Conservation (phyloP, 345 rosid genomes). For the Salix purpurea region DNA sequence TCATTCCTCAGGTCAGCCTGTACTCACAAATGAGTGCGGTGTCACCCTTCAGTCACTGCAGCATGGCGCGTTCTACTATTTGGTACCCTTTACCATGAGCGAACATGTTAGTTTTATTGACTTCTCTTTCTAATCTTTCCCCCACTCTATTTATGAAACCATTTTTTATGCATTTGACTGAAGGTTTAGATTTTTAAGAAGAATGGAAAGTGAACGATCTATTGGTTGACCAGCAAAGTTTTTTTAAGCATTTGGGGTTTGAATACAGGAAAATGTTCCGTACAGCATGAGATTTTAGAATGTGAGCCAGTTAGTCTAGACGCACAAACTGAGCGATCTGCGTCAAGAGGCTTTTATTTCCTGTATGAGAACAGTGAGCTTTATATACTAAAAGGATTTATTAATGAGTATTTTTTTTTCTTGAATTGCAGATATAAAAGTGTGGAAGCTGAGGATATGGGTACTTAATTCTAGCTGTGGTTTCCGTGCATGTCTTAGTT, state of each 20-base stretch:
- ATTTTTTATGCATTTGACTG: neutral
- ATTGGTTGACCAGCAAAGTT: neutral
- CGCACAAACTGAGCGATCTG: neutral
- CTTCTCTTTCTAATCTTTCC: neutral
- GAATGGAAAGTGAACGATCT: neutral
- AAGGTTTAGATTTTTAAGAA: neutral
- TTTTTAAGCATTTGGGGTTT: neutral
- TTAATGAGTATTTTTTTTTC: neutral
- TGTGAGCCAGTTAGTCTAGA: neutral
- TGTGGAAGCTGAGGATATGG: constrained; percentile 4
- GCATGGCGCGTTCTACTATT: constrained; percentile 78
- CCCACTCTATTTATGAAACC: neutral
- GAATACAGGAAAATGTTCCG: neutral
- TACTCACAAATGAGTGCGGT: constrained; percentile 82
- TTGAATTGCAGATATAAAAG: constrained; percentile 25
- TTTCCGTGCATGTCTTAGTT: neutral
- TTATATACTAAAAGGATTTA: neutral
- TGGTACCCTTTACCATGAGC: constrained; percentile 34
- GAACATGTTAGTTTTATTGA: neutral
- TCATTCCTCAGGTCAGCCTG: constrained; percentile 72
- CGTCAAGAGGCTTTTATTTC: neutral
- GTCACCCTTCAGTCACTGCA: constrained; percentile 73
- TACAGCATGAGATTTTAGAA: neutral
- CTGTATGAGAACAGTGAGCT: constrained; percentile 2
- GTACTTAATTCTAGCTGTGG: neutral